Base-by-base conservation (phyloP, 2,329 filamentous ascomycete species). In the Fusarium sulawesiense region DNA sequence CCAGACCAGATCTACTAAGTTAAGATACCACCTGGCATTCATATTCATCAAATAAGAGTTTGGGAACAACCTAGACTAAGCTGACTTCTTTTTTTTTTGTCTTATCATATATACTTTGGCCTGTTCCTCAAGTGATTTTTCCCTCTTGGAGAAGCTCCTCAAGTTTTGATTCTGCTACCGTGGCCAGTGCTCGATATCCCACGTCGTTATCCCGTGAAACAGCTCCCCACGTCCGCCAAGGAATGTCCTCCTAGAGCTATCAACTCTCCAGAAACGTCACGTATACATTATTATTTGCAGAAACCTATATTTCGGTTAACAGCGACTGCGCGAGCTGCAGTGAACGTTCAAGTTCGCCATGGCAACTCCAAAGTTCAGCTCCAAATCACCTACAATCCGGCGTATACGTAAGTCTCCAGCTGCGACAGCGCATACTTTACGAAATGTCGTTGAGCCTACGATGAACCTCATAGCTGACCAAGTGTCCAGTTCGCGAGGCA, bases 321-420 rank as follows among this genome's bases (percentile, higher is more conserved):
- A 23, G 3, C 12, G 18, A 16, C 13, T 14, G 21, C 27, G n/a
- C 4, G 37, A 51, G 13, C 14, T 34, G 6, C 13, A 18, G 20
- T 7, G 27, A 18, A 42, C 21, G 37, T 27, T 6, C 16, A 34
- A 20, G 14, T 29, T 57, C 14, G 42, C 8, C 65, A 85, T 83
- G 82, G 78, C 82, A 44, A 81, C 77, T 25, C 75, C 79, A 25
- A 78, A 83, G 72, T 81, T 92, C 83, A 93, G 91, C 79, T 88
- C 90, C 74, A 94, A 93, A 78, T 94, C 91, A 68, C 92, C 93
- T 45, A 95, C 93, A 29, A 93, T 96, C 78, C 91, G 92, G 80
- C 92, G 93, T 78, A 96, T 97, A 79, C 85, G 92, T 93, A 85
- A 75, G 88, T 78, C 23, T 44, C 48, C n/a, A 60, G 64, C 60